These are phyloP conservation scores for Aspergillus fischeri DNA, from an alignment of 2,329 filamentous ascomycete genomes.

Conservation along the genomic window DNA sequence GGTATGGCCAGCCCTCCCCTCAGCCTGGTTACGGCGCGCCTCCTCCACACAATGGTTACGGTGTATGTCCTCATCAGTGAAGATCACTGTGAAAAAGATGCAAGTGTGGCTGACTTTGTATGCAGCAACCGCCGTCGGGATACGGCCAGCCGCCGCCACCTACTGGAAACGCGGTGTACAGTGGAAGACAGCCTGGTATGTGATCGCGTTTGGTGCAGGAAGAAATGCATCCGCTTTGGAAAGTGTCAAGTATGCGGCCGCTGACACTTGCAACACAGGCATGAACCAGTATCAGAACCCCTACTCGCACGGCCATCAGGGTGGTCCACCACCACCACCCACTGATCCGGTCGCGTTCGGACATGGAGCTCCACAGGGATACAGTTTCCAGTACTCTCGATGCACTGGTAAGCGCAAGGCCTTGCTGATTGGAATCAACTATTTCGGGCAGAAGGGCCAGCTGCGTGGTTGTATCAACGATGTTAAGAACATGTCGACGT, in stretches of 20 bases:
- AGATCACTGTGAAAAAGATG: background rate
- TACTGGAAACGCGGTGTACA: constrained; percentile 34
- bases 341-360: constrained; percentile 68
- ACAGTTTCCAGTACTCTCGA: constrained; percentile 85
- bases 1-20: constrained; percentile 43
- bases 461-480: constrained; percentile 94
- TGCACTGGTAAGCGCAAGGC: constrained; percentile 88
- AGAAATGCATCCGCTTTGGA: background rate
- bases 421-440: constrained; percentile 90
- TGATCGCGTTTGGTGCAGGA: background rate
- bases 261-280: background rate
- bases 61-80: constrained; percentile 26
- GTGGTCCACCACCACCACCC: constrained; percentile 64
- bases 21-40: constrained; percentile 30
- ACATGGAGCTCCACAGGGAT: constrained; percentile 71
- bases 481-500: constrained; percentile 93
- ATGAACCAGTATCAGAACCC: constrained; percentile 45
- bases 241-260: background rate
- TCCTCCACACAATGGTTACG: constrained; percentile 32
- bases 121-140: constrained; percentile 23
- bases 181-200: constrained; percentile 38
- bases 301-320: constrained; percentile 51
- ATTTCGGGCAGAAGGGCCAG: constrained; percentile 88
- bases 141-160: constrained; percentile 32
- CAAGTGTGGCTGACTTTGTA: constrained; percentile 11